Evolutionary conservation across 352 stramenopile genomes (phyloP).

Genomic region (Hyaloperonospora arabidopsidis): DNA sequence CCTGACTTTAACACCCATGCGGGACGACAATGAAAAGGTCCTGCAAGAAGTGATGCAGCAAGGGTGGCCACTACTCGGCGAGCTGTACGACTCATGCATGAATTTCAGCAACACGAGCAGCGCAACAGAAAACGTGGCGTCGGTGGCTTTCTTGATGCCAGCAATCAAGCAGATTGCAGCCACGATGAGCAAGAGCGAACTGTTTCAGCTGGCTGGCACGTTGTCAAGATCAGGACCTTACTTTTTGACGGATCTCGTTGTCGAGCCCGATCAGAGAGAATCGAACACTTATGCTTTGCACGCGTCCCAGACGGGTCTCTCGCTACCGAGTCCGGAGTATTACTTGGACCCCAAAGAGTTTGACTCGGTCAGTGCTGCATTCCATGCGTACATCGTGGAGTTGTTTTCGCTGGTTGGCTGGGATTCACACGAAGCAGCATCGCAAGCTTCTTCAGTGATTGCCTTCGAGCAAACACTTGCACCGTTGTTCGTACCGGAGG

Average conservation of each 20-base stretch:
- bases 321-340: constrained; percentile 86
- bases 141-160: constrained; percentile 22
- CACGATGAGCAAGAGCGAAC: constrained; percentile 23
- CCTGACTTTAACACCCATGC: constrained; percentile 23
- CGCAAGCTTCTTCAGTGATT: constrained; percentile 57
- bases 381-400: constrained; percentile 68
- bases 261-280: constrained; percentile 78
- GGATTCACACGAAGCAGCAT: constrained; percentile 19
- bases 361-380: constrained; percentile 53
- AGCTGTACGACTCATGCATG: constrained; percentile 62
- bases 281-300: constrained; percentile 79
- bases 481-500: constrained; percentile 30
- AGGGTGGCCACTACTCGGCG: constrained; percentile 51
- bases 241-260: constrained; percentile 75
- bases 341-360: constrained; percentile 88
- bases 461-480: constrained; percentile 81
- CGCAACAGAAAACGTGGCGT: constrained; percentile 22
- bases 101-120: constrained; percentile 46
- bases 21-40: constrained; percentile 27
- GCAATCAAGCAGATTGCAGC: constrained; percentile 34
- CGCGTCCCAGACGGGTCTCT: constrained; percentile 74
- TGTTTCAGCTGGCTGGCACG: constrained; percentile 52
- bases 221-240: constrained; percentile 48
- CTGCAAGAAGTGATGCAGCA: constrained; percentile 54
- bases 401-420: constrained; percentile 67